Conservation (phyloP, 495 filamentous ascomycete genomes). For the Bryoglossum gracile region DNA sequence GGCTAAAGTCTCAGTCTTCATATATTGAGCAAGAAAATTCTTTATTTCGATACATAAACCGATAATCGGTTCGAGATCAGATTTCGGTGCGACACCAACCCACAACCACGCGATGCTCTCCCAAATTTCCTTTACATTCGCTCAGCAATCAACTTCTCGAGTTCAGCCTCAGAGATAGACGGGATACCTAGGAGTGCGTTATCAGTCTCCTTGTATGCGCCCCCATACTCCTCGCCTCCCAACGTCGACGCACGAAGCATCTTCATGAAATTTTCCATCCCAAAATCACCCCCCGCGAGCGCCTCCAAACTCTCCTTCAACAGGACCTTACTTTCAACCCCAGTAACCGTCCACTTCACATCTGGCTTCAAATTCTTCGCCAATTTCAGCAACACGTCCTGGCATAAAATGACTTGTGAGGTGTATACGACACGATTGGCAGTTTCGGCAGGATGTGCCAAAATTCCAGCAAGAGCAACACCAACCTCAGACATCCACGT, state of each 20-base stretch:
- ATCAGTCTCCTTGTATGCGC: slow-evolving; percentile 25
- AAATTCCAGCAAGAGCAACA: slow-evolving; percentile 33
- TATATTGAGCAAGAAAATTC: too few relatives aligned
- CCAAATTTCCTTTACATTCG: too few relatives aligned
- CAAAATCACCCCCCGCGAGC: slow-evolving; percentile 15
- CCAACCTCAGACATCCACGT: slow-evolving; percentile 35
- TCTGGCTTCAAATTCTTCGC: slow-evolving; percentile 33
- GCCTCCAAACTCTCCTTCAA: slow-evolving; percentile 27
- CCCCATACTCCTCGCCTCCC: slow-evolving; percentile 40
- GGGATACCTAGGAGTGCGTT: slow-evolving; percentile 38
- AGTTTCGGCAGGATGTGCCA: slow-evolving; percentile 39
- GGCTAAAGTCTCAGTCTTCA: too few relatives aligned
- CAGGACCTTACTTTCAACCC: slow-evolving; percentile 25
- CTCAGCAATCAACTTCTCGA: slow-evolving; percentile 17
- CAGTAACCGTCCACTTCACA: slow-evolving; percentile 26
- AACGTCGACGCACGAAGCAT: slow-evolving; percentile 30
- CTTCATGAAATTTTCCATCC: slow-evolving; percentile 15
- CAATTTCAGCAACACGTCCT: slow-evolving; percentile 35
- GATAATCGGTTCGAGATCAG: too few relatives aligned
- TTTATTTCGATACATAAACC: too few relatives aligned
- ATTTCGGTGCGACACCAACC: too few relatives aligned
- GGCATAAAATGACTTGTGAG: slow-evolving; percentile 32
- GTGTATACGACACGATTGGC: slow-evolving; percentile 40
- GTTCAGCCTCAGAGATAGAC: slow-evolving; percentile 11
- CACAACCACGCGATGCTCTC: too few relatives aligned